Conservation (phyloP, 768 basidiomycete genomes). For the Leccinum barrowsii region DNA sequence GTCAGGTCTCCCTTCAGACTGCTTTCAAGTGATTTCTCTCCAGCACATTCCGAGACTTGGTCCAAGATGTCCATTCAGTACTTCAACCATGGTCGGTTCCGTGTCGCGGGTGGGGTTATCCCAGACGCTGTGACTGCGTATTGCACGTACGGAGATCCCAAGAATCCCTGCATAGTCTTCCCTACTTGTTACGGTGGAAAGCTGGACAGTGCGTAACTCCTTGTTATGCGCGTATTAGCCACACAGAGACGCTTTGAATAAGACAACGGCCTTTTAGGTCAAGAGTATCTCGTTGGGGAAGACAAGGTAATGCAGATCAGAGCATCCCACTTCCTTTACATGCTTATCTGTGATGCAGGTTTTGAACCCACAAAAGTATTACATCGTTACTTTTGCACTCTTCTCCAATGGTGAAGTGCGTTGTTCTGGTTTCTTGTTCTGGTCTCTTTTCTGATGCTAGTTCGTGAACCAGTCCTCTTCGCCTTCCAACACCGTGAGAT, state of each 20-base stretch:
- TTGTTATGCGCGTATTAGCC: neutral
- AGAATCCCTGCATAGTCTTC: conserved; percentile 56
- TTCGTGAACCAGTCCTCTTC: conserved; percentile 47
- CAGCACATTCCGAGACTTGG: neutral
- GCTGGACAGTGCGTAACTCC: conserved; percentile 42
- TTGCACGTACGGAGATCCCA: conserved; percentile 49
- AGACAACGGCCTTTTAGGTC: conserved; percentile 36
- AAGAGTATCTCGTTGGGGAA: conserved; percentile 48
- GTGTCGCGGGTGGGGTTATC: conserved; percentile 48
- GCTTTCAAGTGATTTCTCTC: neutral
- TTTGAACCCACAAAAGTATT: conserved; percentile 49
- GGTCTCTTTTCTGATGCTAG: neutral
- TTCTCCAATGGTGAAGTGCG: conserved; percentile 60
- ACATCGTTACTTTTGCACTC: conserved; percentile 52
- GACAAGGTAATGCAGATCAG: conserved; percentile 38
- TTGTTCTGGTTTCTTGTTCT: neutral
- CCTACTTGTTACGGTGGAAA: conserved; percentile 57
- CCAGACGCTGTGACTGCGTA: conserved; percentile 60
- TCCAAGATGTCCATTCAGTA: conserved; percentile 36
- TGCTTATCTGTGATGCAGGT: conserved; percentile 29
- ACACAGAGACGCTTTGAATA: neutral
- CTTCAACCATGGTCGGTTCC: conserved; percentile 54
- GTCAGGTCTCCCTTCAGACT: neutral
- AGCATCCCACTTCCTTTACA: neutral
- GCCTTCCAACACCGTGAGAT: conserved; percentile 46